Evolutionary conservation across 2,329 filamentous ascomycete genomes (phyloP), one percentile per base, ranked within the genome.

Genomic region (Curvularia verruculosa): DNA sequence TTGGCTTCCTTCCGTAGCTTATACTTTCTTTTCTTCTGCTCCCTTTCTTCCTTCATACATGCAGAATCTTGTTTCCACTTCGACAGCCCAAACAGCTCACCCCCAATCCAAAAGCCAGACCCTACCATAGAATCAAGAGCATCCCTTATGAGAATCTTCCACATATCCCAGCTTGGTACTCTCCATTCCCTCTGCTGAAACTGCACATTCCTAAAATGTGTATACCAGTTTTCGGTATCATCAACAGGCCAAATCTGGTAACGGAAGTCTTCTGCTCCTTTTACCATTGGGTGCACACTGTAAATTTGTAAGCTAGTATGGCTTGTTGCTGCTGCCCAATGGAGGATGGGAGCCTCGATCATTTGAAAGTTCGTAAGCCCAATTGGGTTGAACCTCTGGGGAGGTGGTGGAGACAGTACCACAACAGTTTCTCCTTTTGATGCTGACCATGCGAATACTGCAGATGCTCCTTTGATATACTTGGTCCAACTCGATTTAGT

Each of bases 261-360:
- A 12, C 37, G 37, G 21, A 40, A 40, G 37, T 43, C 40, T 43
- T 43, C 40, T 43, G 40, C 40, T 43, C 40, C 40, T 21, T 43
- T 43, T 24, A 43, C 19, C 40, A 43, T 43, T 43, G 40, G 40
- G 21, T 43, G 40, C 40, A 24, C 40, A 43, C 40, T 43, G 21
- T 43, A 43, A 26, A 43, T 43, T 43, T 24, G 21, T n/a, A 43
- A 26, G 40, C 40, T 26, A 43, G 40, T 43, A 26, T 43, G 40
- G 19, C 21, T 43, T 43, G n/a, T 1, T 43, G 21, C 21, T 43
- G 12, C 40, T 43, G 40, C 40, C 40, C 40, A 43, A 19, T 43
- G 40, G 40, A 43, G 21, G 26, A 43, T 43, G n/a, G 40, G 40
- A 24, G 40, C 40, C 40, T 43, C 40, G 40, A 43, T 43, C 19